Conservation (phyloP, 345 rosid genomes). For the Zanthoxylum bungeanum region DNA sequence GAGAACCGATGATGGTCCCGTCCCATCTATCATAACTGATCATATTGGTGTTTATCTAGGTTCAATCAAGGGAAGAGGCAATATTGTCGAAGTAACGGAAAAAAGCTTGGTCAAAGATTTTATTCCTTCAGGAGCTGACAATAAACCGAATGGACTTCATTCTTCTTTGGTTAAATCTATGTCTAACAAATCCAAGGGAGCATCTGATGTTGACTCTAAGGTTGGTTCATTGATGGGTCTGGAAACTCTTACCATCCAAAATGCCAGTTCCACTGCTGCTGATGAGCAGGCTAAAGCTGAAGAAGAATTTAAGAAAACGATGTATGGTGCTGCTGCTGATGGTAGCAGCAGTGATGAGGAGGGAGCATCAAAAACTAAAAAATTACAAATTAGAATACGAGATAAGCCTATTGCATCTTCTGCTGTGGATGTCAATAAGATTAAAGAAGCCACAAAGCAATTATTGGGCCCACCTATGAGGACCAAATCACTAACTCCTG, state of each 20-base stretch:
- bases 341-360: slow-evolving; percentile 99
- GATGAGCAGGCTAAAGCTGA: slow-evolving; percentile 96
- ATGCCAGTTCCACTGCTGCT: slow-evolving; percentile 36
- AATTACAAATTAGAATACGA: slow-evolving; percentile 83
- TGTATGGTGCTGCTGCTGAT: slow-evolving; percentile 73
- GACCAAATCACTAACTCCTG: slow-evolving; percentile 58
- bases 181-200: slow-evolving; percentile 43
- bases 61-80: slow-evolving; percentile 90
- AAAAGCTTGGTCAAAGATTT: slow-evolving; percentile 69
- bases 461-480: slow-evolving; percentile 69
- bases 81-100: slow-evolving; percentile 81
- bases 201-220: slow-evolving; percentile 45
- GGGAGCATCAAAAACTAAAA: slow-evolving; percentile 62
- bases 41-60: slow-evolving; percentile 95
- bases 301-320: slow-evolving; percentile 94
- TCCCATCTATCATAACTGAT: slow-evolving; percentile 84
- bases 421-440: slow-evolving; percentile 81
- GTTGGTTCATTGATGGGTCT: slow-evolving; percentile 72
- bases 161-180: slow-evolving; percentile 41
- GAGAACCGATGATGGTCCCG: slow-evolving; percentile 90
- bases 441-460: slow-evolving; percentile 88
- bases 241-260: slow-evolving; percentile 60
- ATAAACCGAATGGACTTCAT: slow-evolving; percentile 40
- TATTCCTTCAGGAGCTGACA: slow-evolving; percentile 44
- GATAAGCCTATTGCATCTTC: slow-evolving; percentile 74